Percentiles rank a stretch among this genome's conserved stretches.
Evolutionary conservation across 768 basidiomycete genomes (phyloP).

Genomic region (Tulasnella sp.): DNA sequence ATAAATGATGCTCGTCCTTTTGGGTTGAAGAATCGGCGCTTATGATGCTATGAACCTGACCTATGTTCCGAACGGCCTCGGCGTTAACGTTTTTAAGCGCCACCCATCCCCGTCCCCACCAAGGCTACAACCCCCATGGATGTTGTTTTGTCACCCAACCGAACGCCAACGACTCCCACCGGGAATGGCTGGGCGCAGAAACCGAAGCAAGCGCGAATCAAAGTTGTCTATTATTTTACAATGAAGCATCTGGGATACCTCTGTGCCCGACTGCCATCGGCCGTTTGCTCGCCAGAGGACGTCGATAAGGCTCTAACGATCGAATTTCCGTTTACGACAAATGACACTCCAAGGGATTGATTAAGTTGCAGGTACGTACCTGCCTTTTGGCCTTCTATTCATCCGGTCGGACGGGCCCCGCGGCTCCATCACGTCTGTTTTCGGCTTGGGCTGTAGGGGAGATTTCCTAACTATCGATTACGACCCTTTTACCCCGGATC

Average conservation of each 20-base stretch:
- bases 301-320: not conserved
- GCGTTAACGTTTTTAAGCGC: not conserved
- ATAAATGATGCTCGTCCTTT: no score
- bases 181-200: not conserved
- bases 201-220: slow-evolving; percentile 5
- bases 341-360: not conserved
- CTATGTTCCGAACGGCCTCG: not conserved
- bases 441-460: no score
- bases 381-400: not conserved
- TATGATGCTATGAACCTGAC: no score
- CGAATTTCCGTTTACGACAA: not conserved
- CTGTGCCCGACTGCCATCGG: not conserved
- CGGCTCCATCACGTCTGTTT: no score
- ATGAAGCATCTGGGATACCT: slow-evolving; percentile 1
- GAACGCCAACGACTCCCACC: not conserved
- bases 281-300: not conserved
- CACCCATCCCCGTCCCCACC: no score
- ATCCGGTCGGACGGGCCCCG: not conserved
- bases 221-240: not conserved
- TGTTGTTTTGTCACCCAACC: not conserved
- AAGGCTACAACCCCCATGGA: not conserved
- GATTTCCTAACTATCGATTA: not conserved
- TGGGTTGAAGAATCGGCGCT: no score
- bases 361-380: not conserved
- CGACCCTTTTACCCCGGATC: not conserved